Evolutionary conservation across 441 rosid genomes (phyloP), one percentile per base, ranked within the genome.

Genomic region (Raphanus hybrid): DNA sequence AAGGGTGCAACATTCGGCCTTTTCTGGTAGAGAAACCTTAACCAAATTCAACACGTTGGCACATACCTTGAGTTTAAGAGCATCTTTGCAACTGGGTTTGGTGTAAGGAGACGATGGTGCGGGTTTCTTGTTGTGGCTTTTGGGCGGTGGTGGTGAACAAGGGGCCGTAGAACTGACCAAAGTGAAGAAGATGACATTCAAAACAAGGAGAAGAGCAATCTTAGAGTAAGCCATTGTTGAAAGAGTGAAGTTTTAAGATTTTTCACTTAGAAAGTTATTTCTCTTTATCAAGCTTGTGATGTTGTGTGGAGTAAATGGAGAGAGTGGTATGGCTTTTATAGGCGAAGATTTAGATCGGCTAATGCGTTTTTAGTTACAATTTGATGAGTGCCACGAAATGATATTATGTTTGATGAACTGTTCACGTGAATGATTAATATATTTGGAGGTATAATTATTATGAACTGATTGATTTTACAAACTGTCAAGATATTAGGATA

Each of bases 1-100:
- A 37, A 72, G 64, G 15, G 27, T 1, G 6, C 81, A 78, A 61
- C 77, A 78, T 1, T 67, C 2, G 18, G 69, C 16, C 8, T 6
- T 59, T 55, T 50, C 50, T 67, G 81, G 77, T 4, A 78, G 77
- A 48, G 69, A 72, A 60, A 78, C 37, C 18, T 67, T 78, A 11
- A 78, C 77, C 73, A 72, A 72, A 60, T 72, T 5, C 58, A 78
- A 72, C 16, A 78, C 59, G 55, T 72, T 78, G 14, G 77, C 77
- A 50, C 81, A 78, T 10, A 67, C 81, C 26, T 59, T 67, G 16
- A 72, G 64, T 72, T 60, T 78, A 14, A 78, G 69, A 78, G 73
- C 77, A 32, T 72, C 41, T 72, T 67, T 67, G 60, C 81, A 78
- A 23, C 69, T 78, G 9, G 16, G 58, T 37, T 66, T 71, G 8